Base-by-base conservation (phyloP, 352 stramenopile genomes). In the Halophytophthora polymorphica region DNA sequence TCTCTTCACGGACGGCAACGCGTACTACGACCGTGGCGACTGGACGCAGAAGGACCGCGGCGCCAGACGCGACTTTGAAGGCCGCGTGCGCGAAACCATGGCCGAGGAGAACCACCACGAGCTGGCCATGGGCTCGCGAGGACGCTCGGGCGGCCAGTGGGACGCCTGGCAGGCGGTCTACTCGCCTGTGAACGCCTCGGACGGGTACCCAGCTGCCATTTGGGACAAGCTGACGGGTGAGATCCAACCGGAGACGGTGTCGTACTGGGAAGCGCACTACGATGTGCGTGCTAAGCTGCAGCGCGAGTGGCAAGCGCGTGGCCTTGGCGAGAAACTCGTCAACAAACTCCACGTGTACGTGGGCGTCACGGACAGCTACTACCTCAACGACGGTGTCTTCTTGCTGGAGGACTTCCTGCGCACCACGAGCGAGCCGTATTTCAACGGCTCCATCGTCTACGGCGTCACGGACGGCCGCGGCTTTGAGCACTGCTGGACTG, bases 311-410 rank as follows among this genome's bases (percentile, higher is more conserved):
- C 51, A 82, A 11, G 42, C 50, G 0, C 51, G 53, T 8, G 64
- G 69, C 5, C 64, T 89, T 19, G 75, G 78, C 17, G 62, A 43
- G 42, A 87, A 87, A 54, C 71, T 89, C 15, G 75, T 87, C 12
- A 87, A 86, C 64, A 89, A 89, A 50, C 63, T 89, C 7, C 75
- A 87, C 55, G 78, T 89, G 5, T 89, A 78, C 45, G 78, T 89
- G 14, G 78, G 75, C 19, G 78, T 89, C 44, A 75, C 73, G 10
- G 78, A 89, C 61, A 87, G 75, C 61, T 89, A 87, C 67, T 87
- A 89, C 56, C 52, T 89, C 11, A 89, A 89, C 48, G 78, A 87
- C 48, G 75, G 61, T 14, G 78, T 86, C 35, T 89, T 86, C 56
- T 63, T 77, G 46, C 70, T 89, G 2, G 76, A 86, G 31, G 75